These are phyloP conservation scores for Entomortierella lignicola DNA, from an alignment of 192 early-diverging fungal genomes.

Conservation along the genomic window DNA sequence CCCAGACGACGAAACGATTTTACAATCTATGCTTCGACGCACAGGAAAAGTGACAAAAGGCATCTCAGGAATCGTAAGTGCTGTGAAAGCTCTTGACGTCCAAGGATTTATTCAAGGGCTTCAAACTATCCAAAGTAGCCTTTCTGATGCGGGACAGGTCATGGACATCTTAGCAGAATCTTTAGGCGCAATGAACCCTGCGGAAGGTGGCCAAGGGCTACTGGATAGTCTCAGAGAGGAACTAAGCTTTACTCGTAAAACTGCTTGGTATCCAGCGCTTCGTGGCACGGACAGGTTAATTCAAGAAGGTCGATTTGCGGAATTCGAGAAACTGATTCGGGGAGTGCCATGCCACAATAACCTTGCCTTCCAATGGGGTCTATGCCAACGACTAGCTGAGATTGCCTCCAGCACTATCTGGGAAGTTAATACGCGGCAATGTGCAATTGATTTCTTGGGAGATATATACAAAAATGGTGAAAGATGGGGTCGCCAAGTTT, in stretches of 20 bases:
- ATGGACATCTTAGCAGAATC: too few species aligned
- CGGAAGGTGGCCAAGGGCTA: not conserved
- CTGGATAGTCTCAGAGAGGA: not conserved
- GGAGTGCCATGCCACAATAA: not conserved
- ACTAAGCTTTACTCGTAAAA: not conserved
- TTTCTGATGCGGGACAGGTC: not conserved
- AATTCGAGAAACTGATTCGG: not conserved
- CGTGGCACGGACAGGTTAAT: not conserved
- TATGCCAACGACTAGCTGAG: not conserved
- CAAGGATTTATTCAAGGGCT: too few species aligned
- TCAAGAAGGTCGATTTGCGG: not conserved
- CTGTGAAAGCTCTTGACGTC: too few species aligned
- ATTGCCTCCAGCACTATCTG: not conserved
- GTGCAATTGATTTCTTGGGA: too few species aligned
- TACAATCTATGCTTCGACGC: not conserved
- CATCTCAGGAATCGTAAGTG: not conserved
- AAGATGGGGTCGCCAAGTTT: not conserved
- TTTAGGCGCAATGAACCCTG: not conserved
- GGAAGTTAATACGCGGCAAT: not conserved
- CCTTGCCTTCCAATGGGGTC: not conserved
- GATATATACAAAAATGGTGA: not conserved
- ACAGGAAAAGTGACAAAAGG: not conserved
- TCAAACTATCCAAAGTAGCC: too few species aligned
- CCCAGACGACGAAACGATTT: not conserved
- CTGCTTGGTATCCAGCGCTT: not conserved